Conservation (phyloP, 768 basidiomycete species). For the Coprinellus aureogranulatus region DNA sequence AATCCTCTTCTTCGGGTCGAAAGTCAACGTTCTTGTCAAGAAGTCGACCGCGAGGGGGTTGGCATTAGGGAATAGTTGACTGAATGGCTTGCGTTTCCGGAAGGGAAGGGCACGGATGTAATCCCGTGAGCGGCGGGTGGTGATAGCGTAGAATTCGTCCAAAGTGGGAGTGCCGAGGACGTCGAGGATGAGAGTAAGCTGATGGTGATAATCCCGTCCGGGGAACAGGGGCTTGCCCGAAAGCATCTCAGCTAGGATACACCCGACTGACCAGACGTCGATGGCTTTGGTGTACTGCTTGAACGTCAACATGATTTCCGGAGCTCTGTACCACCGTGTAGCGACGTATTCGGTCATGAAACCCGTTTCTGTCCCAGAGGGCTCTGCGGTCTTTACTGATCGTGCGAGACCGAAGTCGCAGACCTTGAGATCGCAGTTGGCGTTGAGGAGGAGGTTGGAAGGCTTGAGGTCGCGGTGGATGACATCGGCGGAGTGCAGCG, state of each 20-base stretch:
- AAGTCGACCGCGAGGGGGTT: constrained; percentile 67
- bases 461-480: constrained; percentile 96
- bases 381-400: constrained; percentile 83
- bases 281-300: constrained; percentile 98
- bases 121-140: constrained; percentile 85
- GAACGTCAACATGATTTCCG: constrained; percentile 99
- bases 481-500: constrained; percentile 91
- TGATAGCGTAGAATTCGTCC: constrained; percentile 98
- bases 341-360: constrained; percentile 99
- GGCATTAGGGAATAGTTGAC: constrained; percentile 86
- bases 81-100: constrained; percentile 81
- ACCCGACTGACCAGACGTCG: constrained; percentile 85
- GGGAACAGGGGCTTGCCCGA: constrained; percentile 95
- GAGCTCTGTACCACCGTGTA: constrained; percentile 97
- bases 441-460: constrained; percentile 91
- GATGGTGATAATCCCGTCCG: constrained; percentile 95
- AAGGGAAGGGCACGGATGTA: constrained; percentile 95
- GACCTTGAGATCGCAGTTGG: constrained; percentile 95
- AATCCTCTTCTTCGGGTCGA: constrained; percentile 96
- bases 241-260: constrained; percentile 95
- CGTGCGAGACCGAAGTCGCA: constrained; percentile 94
- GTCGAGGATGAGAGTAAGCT: constrained; percentile 91
- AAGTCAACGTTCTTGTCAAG: constrained; percentile 89
- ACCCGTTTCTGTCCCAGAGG: constrained; percentile 77
- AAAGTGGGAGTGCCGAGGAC: constrained; percentile 95